phyloP scores from a whole-genome alignment of 345 rosid genomes.

The Psidium friedrichsthalianum region DNA sequence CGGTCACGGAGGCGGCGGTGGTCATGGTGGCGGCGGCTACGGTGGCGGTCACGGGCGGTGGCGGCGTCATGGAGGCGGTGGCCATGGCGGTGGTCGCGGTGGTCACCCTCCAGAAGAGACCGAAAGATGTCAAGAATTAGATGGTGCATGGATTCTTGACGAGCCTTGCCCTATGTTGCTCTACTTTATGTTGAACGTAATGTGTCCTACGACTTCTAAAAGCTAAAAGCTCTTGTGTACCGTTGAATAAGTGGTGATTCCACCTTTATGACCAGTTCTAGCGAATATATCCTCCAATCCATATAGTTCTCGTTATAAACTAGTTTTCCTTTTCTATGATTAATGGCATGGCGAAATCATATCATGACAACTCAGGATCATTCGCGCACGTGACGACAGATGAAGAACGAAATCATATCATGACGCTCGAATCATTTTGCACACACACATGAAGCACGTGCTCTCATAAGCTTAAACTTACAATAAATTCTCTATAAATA shows the following conservation, averaged over 20 bases:
- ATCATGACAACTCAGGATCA: too few relatives aligned
- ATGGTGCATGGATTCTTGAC: neutral
- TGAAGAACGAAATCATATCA: neutral
- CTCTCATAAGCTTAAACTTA: neutral
- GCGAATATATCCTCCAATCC: neutral
- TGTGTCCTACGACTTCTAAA: neutral
- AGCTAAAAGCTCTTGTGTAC: neutral
- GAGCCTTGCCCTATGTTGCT: neutral
- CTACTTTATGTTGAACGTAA: neutral
- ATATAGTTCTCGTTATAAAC: neutral
- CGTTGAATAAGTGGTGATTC: neutral
- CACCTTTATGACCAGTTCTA: neutral
- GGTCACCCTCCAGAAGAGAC: neutral
- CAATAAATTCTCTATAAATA: neutral
- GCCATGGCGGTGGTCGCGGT: neutral
- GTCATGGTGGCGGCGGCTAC: too few relatives aligned
- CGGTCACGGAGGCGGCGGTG: neutral
- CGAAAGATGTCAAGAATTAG: neutral
- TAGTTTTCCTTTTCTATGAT: neutral
- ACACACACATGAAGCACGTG: neutral
- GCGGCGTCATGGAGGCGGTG: neutral
- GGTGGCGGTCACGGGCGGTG: neutral
- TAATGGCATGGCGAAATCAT: neutral
- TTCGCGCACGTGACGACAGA: neutral
- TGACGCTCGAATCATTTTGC: neutral